Conservation (phyloP, 345 rosid species). For the Nephelium lappaceum region DNA sequence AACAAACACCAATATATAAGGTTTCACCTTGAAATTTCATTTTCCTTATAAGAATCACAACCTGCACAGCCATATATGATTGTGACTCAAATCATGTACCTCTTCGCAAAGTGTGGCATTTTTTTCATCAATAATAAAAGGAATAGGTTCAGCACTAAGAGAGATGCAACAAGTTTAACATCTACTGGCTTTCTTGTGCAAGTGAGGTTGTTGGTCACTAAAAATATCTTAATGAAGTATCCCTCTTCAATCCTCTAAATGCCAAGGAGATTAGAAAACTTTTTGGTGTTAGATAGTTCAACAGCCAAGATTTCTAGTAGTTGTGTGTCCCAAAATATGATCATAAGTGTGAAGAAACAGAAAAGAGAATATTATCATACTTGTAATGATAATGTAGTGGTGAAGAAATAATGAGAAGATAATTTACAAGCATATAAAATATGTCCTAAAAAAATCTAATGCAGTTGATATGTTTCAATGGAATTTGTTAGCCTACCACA, state of each 20-base stretch:
- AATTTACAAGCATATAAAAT: not conserved
- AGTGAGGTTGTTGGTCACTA: not conserved
- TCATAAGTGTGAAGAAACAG: not conserved
- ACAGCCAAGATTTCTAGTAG: not conserved
- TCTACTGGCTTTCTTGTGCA: no score
- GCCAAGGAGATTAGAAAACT: not conserved
- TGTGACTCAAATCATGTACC: no score
- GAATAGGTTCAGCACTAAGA: not conserved
- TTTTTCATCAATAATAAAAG: not conserved
- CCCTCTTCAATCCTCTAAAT: not conserved
- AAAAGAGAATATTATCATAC: not conserved
- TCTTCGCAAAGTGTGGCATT: no score
- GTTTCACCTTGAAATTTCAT: not conserved
- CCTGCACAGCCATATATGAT: no score
- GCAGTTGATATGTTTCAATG: not conserved
- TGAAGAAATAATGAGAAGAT: not conserved
- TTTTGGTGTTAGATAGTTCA: not conserved
- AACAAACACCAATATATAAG: not conserved
- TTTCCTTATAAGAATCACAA: no score
- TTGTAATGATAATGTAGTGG: not conserved
- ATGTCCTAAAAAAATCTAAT: not conserved
- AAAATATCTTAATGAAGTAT: not conserved
- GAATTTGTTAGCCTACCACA: constrained; percentile 33
- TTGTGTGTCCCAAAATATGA: not conserved
- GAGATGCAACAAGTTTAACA: not conserved